phyloP scores from a whole-genome alignment of 148 eudicot species.

The Rhododendron ovatum region DNA sequence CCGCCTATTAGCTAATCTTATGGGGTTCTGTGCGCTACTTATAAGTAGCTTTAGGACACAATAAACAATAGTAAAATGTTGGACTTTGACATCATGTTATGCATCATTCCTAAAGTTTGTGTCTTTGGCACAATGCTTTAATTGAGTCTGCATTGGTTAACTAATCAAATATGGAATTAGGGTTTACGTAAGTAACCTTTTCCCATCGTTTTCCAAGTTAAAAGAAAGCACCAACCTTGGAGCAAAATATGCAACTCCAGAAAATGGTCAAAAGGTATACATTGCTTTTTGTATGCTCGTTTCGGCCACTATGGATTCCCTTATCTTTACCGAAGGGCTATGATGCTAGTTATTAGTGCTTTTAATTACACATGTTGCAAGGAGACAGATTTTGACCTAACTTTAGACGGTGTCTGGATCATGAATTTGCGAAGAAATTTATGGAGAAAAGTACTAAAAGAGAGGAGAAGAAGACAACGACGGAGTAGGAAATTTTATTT shows the following conservation, averaged over 20 bases:
- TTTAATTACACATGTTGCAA: not conserved
- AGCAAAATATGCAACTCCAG: not conserved
- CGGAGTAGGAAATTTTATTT: not conserved
- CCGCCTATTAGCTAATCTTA: too few species aligned
- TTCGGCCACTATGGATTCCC: not conserved
- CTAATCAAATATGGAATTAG: not conserved
- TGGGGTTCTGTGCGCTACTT: too few species aligned
- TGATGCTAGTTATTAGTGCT: too few species aligned
- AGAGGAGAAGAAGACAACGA: not conserved
- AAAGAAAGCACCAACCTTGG: slow-evolving; percentile 5
- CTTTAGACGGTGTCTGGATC: not conserved
- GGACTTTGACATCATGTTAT: not conserved
- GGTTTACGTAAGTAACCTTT: not conserved
- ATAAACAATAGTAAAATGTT: not conserved
- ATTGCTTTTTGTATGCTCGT: not conserved
- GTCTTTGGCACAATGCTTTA: not conserved
- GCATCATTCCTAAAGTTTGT: not conserved
- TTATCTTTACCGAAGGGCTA: not conserved
- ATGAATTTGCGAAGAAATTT: not conserved
- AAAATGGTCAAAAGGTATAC: slow-evolving; percentile 14
- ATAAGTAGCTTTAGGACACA: not conserved
- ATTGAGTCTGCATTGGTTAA: not conserved
- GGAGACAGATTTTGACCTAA: not conserved
- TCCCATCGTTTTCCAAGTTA: not conserved
- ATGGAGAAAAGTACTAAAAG: not conserved